Conservation (phyloP, 1,284 basidiomycete genomes). For the Volvariella surrecta region DNA sequence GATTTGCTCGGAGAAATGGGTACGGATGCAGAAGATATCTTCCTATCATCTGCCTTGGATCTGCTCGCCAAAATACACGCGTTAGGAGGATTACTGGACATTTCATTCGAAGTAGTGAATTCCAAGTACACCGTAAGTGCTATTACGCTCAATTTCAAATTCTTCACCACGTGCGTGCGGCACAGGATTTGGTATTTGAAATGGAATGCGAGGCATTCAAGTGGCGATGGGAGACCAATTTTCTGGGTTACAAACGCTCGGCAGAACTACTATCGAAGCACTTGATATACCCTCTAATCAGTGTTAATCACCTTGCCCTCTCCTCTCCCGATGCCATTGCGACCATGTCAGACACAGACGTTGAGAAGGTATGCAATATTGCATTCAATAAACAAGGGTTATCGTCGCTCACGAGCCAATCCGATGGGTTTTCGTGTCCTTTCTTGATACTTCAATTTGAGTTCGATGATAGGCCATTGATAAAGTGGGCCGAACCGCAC, state of each 20-base stretch:
- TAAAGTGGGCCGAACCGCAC: slow-evolving; percentile 55
- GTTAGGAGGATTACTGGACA: slow-evolving; percentile 43
- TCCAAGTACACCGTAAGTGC: slow-evolving; percentile 48
- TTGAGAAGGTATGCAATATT: slow-evolving; percentile 48
- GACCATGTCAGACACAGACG: slow-evolving; percentile 43
- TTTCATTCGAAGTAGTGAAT: slow-evolving; percentile 48
- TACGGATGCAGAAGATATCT: slow-evolving; percentile 41
- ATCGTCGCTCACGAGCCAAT: no score
- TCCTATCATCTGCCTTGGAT: slow-evolving; percentile 44
- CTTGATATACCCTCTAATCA: slow-evolving; percentile 67
- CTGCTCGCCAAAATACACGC: slow-evolving; percentile 49
- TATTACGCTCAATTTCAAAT: neutral
- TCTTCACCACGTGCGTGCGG: neutral
- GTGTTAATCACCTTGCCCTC: slow-evolving; percentile 57
- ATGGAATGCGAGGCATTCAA: slow-evolving; percentile 51
- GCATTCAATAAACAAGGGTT: neutral
- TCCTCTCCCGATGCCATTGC: slow-evolving; percentile 46
- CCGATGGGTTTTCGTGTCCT: neutral
- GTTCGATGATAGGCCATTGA: slow-evolving; percentile 45
- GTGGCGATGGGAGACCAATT: slow-evolving; percentile 72
- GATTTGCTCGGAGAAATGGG: slow-evolving; percentile 16
- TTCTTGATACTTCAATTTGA: slow-evolving; percentile 2
- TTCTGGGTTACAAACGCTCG: slow-evolving; percentile 51
- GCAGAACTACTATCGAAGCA: slow-evolving; percentile 68
- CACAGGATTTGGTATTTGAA: slow-evolving; percentile 57